phyloP scores from a whole-genome alignment of 176 grass and related monocot genomes.

The Musa beccarii region DNA sequence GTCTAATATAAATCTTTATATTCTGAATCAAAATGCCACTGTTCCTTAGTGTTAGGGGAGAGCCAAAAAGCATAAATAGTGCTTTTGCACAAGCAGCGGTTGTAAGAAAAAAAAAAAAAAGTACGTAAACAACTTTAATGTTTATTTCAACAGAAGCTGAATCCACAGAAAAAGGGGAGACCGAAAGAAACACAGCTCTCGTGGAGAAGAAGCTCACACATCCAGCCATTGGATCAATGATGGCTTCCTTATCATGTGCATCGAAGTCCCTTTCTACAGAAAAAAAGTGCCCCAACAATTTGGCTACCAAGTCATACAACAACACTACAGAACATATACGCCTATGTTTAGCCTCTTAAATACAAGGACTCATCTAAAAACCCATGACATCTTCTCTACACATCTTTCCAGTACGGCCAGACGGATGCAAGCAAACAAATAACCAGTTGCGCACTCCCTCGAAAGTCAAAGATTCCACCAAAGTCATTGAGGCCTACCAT shows the following conservation, averaged over 20 bases:
- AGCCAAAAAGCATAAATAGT: not conserved
- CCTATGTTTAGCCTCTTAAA: not conserved
- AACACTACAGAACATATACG: not conserved
- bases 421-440: constrained; percentile 7
- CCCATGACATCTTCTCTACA: not conserved
- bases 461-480: constrained; percentile 7
- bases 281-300: not conserved
- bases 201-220: not conserved
- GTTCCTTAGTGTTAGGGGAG: not conserved
- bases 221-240: not conserved
- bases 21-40: too few species aligned
- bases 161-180: not conserved
- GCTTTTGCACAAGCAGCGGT: not conserved
- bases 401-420: not conserved
- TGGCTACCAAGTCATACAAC: not conserved
- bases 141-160: constrained; percentile 2
- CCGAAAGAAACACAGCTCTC: not conserved
- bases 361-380: not conserved
- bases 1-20: too few species aligned
- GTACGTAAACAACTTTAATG: not conserved
- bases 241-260: not conserved
- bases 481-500: not conserved
- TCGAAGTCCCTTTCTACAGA: not conserved
- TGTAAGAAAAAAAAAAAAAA: not conserved
- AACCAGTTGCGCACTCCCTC: not conserved